These are phyloP conservation scores for Suhomyces chickasaworum DNA, from an alignment of 1,139 yeast species.

Conservation along the genomic window DNA sequence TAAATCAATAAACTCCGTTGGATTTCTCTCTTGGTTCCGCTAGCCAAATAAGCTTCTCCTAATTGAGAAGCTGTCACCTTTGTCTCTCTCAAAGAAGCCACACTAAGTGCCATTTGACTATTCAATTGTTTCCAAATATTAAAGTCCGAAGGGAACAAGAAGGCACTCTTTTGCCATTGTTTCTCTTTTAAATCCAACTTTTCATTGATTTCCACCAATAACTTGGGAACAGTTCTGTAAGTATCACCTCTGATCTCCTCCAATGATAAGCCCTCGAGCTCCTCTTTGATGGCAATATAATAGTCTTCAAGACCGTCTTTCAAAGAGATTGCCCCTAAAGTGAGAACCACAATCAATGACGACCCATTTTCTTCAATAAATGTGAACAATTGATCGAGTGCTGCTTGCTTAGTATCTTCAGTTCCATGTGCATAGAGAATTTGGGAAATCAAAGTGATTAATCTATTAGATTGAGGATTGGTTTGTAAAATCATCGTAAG, in stretches of 20 bases:
- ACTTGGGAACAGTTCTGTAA: slow-evolving; percentile 56
- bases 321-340: slow-evolving; percentile 80
- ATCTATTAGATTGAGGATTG: slow-evolving; percentile 52
- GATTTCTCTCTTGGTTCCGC: slow-evolving; percentile 51
- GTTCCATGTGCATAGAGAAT: slow-evolving; percentile 74
- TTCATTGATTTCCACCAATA: slow-evolving; percentile 55
- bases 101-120: slow-evolving; percentile 43
- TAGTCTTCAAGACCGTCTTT: slow-evolving; percentile 63
- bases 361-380: slow-evolving; percentile 66
- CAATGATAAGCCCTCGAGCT: slow-evolving; percentile 56
- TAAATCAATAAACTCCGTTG: slow-evolving; percentile 56
- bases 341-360: slow-evolving; percentile 63
- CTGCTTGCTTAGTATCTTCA: slow-evolving; percentile 77
- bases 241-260: slow-evolving; percentile 52
- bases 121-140: slow-evolving; percentile 69
- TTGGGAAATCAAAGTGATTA: slow-evolving; percentile 76
- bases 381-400: slow-evolving; percentile 68
- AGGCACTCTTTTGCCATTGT: slow-evolving; percentile 71
- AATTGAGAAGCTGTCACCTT: slow-evolving; percentile 55
- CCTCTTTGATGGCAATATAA: slow-evolving; percentile 65
- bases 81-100: slow-evolving; percentile 52
- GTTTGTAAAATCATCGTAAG: slow-evolving; percentile 59
- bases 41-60: slow-evolving; percentile 50
- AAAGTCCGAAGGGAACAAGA: slow-evolving; percentile 71
- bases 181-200: slow-evolving; percentile 26